Percentiles rank a stretch among this genome's conserved stretches.
Conservation (phyloP, 2,329 filamentous ascomycete species). For the Ophiocordyceps sinensis region DNA sequence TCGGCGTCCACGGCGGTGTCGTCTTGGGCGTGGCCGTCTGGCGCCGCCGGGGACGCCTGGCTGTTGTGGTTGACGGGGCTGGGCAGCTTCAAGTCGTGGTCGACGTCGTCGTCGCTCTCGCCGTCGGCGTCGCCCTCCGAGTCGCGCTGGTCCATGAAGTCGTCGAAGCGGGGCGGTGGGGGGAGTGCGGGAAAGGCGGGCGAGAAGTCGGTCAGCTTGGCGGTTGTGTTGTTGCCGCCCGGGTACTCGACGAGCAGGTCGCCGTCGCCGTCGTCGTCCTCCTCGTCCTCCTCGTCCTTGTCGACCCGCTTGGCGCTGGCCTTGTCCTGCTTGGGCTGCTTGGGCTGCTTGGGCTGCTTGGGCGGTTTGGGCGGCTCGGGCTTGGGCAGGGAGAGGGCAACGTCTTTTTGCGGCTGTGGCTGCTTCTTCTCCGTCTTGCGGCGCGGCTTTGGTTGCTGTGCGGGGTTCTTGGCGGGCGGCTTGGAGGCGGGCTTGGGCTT, state of each 20-base stretch:
- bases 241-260: constrained; percentile 47
- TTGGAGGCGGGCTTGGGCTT: constrained; percentile 9
- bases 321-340: constrained; percentile 13
- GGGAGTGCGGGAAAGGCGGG: constrained; percentile 36
- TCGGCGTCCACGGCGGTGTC: constrained; percentile 14
- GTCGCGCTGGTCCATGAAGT: constrained; percentile 33
- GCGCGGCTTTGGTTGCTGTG: constrained; percentile 3
- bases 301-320: constrained; percentile 13
- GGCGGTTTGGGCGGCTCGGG: constrained; percentile 13
- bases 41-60: neutral
- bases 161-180: constrained; percentile 33
- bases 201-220: constrained; percentile 28
- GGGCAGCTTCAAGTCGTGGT: constrained; percentile 35
- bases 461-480: constrained; percentile 6
- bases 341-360: constrained; percentile 11
- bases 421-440: constrained; percentile 19
- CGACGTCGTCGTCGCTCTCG: constrained; percentile 32
- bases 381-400: constrained; percentile 19
- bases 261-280: constrained; percentile 41
- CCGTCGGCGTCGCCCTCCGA: constrained; percentile 32
- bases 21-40: neutral
- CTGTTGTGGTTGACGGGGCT: constrained; percentile 31
- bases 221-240: constrained; percentile 21
- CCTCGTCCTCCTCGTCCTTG: constrained; percentile 34
- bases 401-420: constrained; percentile 19